Conservation (phyloP, 2,329 filamentous ascomycete species). For the Thelonectria olida region DNA sequence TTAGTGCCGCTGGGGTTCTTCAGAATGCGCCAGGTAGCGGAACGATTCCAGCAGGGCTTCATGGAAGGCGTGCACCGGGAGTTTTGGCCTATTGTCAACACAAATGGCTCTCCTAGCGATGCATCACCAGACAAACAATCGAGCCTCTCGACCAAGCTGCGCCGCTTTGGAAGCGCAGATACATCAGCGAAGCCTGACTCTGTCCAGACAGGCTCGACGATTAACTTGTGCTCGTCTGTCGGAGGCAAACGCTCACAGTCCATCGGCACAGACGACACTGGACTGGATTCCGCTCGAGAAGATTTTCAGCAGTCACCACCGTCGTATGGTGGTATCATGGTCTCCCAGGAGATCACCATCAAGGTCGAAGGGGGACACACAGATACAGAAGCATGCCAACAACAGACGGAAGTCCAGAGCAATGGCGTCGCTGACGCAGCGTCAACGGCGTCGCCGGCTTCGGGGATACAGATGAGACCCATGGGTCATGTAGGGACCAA, state of each 20-base stretch:
- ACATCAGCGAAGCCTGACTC: conserved; percentile 23
- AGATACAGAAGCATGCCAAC: conserved; percentile 4
- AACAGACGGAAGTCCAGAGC: conserved; percentile 13
- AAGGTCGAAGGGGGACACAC: conserved; percentile 46
- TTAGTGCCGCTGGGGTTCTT: conserved; percentile 73
- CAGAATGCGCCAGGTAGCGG: conserved; percentile 71
- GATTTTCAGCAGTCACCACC: conserved; percentile 34
- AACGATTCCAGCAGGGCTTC: conserved; percentile 68
- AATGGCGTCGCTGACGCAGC: conserved; percentile 13
- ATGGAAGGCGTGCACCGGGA: conserved; percentile 69
- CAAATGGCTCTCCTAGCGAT: conserved; percentile 12
- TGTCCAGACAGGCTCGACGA: conserved; percentile 34
- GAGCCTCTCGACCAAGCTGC: conserved; percentile 19
- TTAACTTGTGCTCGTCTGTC: conserved; percentile 35
- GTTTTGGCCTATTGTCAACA: conserved; percentile 59
- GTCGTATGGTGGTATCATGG: conserved; percentile 65
- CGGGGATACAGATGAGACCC: conserved; percentile 35
- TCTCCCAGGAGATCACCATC: conserved; percentile 70
- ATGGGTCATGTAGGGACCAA: conserved; percentile 38
- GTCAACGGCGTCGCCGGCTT: conserved; percentile 12
- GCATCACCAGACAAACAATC: neutral
- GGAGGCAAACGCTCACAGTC: conserved; percentile 23
- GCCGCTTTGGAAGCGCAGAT: conserved; percentile 28
- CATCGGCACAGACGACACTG: conserved; percentile 16
- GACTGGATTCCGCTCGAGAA: conserved; percentile 28